phyloP scores from a whole-genome alignment of 306 rosid genomes.

The Delonix regia region DNA sequence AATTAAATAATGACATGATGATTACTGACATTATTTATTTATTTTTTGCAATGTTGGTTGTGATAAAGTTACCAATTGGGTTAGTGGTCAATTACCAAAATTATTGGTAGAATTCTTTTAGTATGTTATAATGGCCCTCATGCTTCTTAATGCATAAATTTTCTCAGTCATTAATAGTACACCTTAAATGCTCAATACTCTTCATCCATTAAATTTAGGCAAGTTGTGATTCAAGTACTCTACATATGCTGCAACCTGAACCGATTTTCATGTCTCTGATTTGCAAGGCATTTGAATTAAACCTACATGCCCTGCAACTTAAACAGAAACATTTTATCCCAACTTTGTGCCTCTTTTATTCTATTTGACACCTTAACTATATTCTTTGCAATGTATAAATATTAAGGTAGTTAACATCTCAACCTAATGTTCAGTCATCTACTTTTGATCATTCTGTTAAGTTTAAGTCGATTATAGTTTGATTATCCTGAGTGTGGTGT shows the following conservation, averaged over 20 bases:
- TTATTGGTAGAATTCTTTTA: not conserved
- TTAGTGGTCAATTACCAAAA: not conserved
- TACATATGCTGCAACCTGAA: not conserved
- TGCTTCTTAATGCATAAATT: not conserved
- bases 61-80: not conserved
- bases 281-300: not conserved
- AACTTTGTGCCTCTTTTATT: slow-evolving; percentile 9
- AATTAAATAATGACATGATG: not conserved
- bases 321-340: not conserved
- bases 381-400: not conserved
- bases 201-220: not conserved
- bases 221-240: not conserved
- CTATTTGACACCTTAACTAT: not conserved
- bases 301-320: not conserved
- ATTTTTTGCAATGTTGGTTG: not conserved
- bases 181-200: not conserved
- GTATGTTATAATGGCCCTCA: not conserved
- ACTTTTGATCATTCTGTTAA: not conserved
- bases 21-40: too few species aligned
- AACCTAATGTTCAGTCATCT: not conserved
- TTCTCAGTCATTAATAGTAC: not conserved
- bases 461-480: not conserved
- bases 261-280: not conserved
- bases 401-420: not conserved
- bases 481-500: not conserved